Percentiles rank a stretch among this genome's conserved stretches.
Conservation (phyloP, 495 filamentous ascomycete genomes). For the Tirmania nivea region DNA sequence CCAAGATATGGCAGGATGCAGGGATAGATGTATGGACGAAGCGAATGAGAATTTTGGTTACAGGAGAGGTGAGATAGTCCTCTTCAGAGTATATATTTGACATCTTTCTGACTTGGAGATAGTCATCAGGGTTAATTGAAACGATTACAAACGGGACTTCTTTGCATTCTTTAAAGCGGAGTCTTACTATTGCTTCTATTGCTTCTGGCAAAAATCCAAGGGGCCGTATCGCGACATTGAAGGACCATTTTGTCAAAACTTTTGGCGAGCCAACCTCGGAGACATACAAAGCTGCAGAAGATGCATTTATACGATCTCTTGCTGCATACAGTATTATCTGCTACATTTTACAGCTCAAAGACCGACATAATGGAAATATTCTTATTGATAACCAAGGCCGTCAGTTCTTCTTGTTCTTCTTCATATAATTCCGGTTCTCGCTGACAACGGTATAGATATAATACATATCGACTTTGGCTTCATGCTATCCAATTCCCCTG, state of each 20-base stretch:
- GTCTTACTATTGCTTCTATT: conserved; percentile 44
- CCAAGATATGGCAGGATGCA: conserved; percentile 55
- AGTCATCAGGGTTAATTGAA: conserved; percentile 52
- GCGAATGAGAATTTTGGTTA: conserved; percentile 57
- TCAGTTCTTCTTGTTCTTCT: conserved; percentile 7
- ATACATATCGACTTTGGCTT: conserved; percentile 71
- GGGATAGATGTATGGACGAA: conserved; percentile 55
- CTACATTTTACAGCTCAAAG: conserved; percentile 56
- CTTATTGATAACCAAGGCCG: conserved; percentile 54
- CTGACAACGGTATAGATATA: conserved; percentile 25
- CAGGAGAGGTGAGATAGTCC: conserved; percentile 31
- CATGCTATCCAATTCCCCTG: conserved; percentile 61
- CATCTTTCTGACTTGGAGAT: conserved; percentile 5
- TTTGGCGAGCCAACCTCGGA: conserved; percentile 43
- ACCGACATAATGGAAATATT: conserved; percentile 63
- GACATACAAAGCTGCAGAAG: conserved; percentile 38
- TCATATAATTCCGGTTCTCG: neutral
- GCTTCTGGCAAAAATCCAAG: conserved; percentile 42
- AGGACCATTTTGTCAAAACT: conserved; percentile 53
- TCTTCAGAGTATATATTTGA: conserved; percentile 1
- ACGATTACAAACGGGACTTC: conserved; percentile 63
- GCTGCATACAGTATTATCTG: conserved; percentile 58
- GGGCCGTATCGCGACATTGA: conserved; percentile 45
- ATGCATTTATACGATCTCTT: conserved; percentile 46
- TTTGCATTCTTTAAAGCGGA: conserved; percentile 52